These are phyloP conservation scores for Amphibolis antarctica DNA, from an alignment of 106 monocot species.

Conservation along the genomic window DNA sequence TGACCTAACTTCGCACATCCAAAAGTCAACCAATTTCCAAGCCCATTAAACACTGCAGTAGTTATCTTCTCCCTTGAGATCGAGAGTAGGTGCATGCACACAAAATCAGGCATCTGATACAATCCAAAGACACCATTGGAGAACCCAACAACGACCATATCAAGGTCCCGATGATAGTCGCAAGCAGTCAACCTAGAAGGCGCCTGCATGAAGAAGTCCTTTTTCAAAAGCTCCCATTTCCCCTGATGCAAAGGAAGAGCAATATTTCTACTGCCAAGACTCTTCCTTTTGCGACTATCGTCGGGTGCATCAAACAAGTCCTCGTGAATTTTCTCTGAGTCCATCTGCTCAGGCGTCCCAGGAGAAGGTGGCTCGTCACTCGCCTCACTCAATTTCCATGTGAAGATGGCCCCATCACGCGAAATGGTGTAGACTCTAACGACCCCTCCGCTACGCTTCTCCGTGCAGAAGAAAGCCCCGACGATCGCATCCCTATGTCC, in stretches of 20 bases:
- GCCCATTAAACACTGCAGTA: constrained; percentile 64
- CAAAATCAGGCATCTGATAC: constrained; percentile 98
- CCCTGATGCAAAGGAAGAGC: constrained; percentile 23
- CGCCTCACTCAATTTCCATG: constrained; percentile 49
- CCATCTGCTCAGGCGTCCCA: constrained; percentile 32
- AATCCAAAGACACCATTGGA: constrained; percentile 92
- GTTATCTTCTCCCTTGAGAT: constrained; percentile 96
- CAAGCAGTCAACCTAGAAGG: constrained; percentile 71
- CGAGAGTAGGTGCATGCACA: constrained; percentile 82
- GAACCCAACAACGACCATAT: constrained; percentile 95
- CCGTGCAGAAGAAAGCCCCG: constrained; percentile 56
- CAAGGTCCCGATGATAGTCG: constrained; percentile 85
- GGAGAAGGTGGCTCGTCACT: constrained; percentile 29
- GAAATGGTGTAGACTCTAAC: constrained; percentile 48
- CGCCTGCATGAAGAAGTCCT: constrained; percentile 85
- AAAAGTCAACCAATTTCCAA: constrained; percentile 85
- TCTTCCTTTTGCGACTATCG: constrained; percentile 22
- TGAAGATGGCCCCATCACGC: constrained; percentile 75
- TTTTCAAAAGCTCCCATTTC: constrained; percentile 79
- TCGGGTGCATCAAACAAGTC: constrained; percentile 6
- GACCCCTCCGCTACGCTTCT: constrained; percentile 44
- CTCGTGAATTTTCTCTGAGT: not conserved
- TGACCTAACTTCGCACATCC: constrained; percentile 98
- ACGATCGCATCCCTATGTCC: constrained; percentile 72
- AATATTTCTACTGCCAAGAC: not conserved